phyloP scores from a whole-genome alignment of 805 yeast species.

The Metschnikowia continentalis region DNA sequence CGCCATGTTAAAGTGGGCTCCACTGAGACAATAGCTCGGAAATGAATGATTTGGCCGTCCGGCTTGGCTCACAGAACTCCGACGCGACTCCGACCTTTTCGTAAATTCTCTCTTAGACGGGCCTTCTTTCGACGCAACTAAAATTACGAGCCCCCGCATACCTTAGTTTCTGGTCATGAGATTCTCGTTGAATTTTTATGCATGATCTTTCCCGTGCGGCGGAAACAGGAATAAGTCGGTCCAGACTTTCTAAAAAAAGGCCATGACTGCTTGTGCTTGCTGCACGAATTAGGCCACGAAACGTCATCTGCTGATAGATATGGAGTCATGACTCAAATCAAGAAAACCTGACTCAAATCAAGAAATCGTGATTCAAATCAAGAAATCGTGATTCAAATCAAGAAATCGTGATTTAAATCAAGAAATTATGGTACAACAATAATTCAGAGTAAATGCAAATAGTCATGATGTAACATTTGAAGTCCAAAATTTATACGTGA shows the following conservation, averaged over 20 bases:
- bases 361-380: too few relatives aligned
- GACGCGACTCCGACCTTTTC: background rate
- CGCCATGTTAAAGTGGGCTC: background rate
- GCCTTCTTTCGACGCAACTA: background rate
- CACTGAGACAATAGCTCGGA: background rate
- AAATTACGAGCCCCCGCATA: background rate
- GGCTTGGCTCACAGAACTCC: background rate
- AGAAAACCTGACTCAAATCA: too few relatives aligned
- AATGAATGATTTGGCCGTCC: background rate
- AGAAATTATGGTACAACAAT: too few relatives aligned
- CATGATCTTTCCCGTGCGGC: background rate
- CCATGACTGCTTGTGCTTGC: too few relatives aligned
- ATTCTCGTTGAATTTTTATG: background rate
- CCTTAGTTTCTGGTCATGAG: background rate
- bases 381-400: too few relatives aligned
- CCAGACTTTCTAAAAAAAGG: background rate
- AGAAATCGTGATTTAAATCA: too few relatives aligned
- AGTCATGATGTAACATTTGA: too few relatives aligned
- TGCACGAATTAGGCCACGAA: too few relatives aligned
- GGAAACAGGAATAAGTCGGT: background rate
- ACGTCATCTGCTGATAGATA: too few relatives aligned
- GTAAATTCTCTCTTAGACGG: background rate
- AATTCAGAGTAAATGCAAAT: too few relatives aligned
- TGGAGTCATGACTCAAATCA: too few relatives aligned
- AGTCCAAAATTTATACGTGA: too few relatives aligned